Evolutionary conservation across 2,329 filamentous ascomycete species (phyloP).

Genomic region (Cercospora zeina): DNA sequence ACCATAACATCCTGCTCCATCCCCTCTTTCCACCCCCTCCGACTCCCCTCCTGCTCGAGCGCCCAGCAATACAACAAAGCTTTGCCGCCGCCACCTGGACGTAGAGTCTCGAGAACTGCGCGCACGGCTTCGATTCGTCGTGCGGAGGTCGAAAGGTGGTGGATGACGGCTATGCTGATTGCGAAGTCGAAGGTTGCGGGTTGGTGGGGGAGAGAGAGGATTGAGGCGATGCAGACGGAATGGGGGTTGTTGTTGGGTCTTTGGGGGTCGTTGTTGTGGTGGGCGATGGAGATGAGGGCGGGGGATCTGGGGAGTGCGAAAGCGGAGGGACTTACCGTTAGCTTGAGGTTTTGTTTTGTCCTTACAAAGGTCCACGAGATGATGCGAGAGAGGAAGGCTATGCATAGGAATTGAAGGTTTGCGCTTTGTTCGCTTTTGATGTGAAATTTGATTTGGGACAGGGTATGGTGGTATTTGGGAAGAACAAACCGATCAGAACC

Average conservation of each 20-base stretch:
- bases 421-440: background rate
- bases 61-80: constrained; percentile 93
- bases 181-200: constrained; percentile 72
- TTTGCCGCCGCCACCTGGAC: constrained; percentile 56
- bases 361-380: no score
- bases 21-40: constrained; percentile 83
- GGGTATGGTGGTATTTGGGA: background rate
- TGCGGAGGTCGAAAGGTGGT: constrained; percentile 79
- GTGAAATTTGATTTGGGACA: background rate
- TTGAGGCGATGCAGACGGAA: constrained; percentile 76
- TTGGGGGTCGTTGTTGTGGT: no score
- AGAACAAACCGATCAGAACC: constrained; percentile 76
- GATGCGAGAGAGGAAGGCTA: constrained; percentile 5
- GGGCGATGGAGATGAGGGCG: constrained; percentile 60
- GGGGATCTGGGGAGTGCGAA: constrained; percentile 54
- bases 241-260: constrained; percentile 53
- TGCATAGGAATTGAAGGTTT: background rate
- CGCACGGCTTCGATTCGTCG: constrained; percentile 72
- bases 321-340: constrained; percentile 21
- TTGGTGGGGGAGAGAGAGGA: constrained; percentile 78
- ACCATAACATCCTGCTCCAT: constrained; percentile 90
- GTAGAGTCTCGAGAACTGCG: constrained; percentile 68
- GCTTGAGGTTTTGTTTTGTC: no score
- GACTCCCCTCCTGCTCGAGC: constrained; percentile 82
- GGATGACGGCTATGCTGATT: constrained; percentile 90